Percentiles rank a stretch among this genome's conserved stretches.
Conservation (phyloP, 2,329 filamentous ascomycete genomes). For the Apiospora arundinis region DNA sequence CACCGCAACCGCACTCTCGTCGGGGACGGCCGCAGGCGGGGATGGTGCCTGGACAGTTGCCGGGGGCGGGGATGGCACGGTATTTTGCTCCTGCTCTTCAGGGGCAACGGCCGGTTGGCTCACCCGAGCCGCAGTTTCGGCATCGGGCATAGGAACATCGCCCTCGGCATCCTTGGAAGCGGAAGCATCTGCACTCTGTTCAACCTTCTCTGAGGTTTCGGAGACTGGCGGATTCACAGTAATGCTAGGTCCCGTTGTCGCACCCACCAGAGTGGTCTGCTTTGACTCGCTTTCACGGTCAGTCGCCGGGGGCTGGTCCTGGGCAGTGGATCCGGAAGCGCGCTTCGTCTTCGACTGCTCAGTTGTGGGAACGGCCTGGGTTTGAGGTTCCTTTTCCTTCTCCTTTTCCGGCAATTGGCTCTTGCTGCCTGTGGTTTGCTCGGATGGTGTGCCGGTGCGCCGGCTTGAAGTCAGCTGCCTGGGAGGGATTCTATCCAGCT, state of each 20-base stretch:
- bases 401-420: conserved; percentile 58
- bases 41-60: conserved; percentile 52
- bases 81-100: conserved; percentile 48
- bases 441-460: conserved; percentile 58
- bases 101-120: conserved; percentile 48
- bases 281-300: conserved; percentile 52
- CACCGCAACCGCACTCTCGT: conserved; percentile 48
- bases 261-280: conserved; percentile 47
- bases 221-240: conserved; percentile 48
- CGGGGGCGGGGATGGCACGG: conserved; percentile 54
- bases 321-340: conserved; percentile 52
- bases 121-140: conserved; percentile 52
- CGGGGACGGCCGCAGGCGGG: conserved; percentile 39
- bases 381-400: conserved; percentile 41
- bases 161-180: conserved; percentile 57
- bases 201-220: conserved; percentile 43
- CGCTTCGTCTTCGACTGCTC: conserved; percentile 48
- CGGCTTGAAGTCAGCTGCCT: conserved; percentile 61
- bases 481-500: conserved; percentile 62
- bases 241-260: conserved; percentile 45
- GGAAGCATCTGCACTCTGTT: conserved; percentile 42
- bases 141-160: conserved; percentile 73
- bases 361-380: conserved; percentile 36
- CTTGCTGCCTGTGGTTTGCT: conserved; percentile 51
- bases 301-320: conserved; percentile 53